Percentiles rank a stretch among this genome's conserved stretches.
Conservation (phyloP, 306 rosid species). For the Vigna angularis region DNA sequence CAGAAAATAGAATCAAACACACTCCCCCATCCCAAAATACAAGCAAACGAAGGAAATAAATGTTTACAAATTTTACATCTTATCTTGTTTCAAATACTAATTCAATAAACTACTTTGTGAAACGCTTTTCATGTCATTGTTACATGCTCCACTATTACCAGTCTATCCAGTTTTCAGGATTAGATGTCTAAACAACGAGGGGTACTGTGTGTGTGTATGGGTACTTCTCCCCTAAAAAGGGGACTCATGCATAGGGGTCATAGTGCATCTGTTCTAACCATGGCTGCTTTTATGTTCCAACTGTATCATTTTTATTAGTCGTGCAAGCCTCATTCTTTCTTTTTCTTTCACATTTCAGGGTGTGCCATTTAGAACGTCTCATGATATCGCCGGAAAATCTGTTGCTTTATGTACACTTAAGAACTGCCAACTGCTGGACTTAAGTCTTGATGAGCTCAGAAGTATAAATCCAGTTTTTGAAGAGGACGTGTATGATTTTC, state of each 20-base stretch:
- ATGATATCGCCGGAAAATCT: constrained; percentile 83
- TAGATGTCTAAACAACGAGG: no score
- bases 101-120: neutral
- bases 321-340: constrained; percentile 13
- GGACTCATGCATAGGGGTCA: no score
- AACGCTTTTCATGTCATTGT: neutral
- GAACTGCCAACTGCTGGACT: constrained; percentile 72
- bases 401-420: constrained; percentile 79
- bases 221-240: no score
- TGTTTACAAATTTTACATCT: neutral
- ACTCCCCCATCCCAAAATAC: constrained; percentile 1
- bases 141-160: no score
- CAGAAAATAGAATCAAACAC: constrained; percentile 20
- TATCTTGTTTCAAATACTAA: neutral
- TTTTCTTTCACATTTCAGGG: constrained; percentile 60
- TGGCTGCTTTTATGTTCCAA: neutral
- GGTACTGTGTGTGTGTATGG: no score
- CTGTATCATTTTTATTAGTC: constrained; percentile 14
- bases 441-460: constrained; percentile 76
- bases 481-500: constrained; percentile 79
- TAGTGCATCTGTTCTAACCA: no score
- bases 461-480: constrained; percentile 68
- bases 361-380: constrained; percentile 93
- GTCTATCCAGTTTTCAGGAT: no score
- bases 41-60: constrained; percentile 16